Conservation (phyloP, 768 basidiomycete genomes). For the Leccinum subgranulosum region DNA sequence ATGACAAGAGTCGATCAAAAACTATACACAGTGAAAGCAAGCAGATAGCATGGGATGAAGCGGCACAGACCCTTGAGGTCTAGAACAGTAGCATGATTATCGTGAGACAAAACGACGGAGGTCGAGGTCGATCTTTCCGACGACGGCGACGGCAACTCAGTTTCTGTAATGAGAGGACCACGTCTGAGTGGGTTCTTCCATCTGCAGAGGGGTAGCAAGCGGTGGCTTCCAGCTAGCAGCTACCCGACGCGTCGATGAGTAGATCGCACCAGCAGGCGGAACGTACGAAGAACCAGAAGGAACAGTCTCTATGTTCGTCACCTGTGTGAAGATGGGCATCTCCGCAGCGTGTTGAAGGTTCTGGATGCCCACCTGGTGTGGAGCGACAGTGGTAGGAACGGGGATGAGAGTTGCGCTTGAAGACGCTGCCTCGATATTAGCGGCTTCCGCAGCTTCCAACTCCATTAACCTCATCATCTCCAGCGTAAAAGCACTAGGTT, state of each 20-base stretch:
- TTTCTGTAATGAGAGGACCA: conserved; percentile 9
- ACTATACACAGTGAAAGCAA: conserved; percentile 27
- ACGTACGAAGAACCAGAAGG: conserved; percentile 34
- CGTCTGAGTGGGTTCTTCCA: conserved; percentile 33
- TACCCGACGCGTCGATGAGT: conserved; percentile 51
- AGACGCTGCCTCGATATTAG: conserved; percentile 4
- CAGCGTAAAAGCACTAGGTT: conserved; percentile 22
- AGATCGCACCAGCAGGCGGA: conserved; percentile 53
- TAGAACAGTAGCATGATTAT: not conserved
- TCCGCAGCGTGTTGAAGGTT: conserved; percentile 13
- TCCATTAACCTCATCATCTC: conserved; percentile 40
- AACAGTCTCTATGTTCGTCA: conserved; percentile 18
- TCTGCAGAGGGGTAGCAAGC: conserved; percentile 14
- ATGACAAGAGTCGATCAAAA: conserved; percentile 7
- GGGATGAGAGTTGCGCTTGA: not conserved
- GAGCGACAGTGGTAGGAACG: conserved; percentile 12
- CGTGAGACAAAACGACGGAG: conserved; percentile 8
- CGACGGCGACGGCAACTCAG: not conserved
- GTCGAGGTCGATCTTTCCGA: conserved; percentile 6
- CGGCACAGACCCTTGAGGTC: conserved; percentile 2
- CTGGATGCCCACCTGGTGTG: conserved; percentile 24
- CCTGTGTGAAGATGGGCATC: conserved; percentile 27
- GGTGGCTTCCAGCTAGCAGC: conserved; percentile 47
- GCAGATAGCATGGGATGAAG: conserved; percentile 9
- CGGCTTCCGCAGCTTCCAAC: conserved; percentile 25